phyloP scores from a whole-genome alignment of 345 rosid genomes.

The Iberis pinnata region DNA sequence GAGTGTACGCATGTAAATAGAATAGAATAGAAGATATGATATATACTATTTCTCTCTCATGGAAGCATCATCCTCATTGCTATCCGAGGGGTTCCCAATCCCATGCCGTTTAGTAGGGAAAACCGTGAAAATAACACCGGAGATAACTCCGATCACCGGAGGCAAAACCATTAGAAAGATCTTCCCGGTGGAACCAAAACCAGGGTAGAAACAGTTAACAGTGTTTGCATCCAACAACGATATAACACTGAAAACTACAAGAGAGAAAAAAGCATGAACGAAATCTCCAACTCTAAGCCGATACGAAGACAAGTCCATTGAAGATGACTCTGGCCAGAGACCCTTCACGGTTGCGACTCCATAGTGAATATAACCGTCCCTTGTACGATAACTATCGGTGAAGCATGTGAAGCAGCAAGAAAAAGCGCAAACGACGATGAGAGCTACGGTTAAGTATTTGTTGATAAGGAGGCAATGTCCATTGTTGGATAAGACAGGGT shows the following conservation, averaged over 20 bases:
- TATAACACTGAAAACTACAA: constrained; percentile 50
- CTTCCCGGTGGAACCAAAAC: constrained; percentile 46
- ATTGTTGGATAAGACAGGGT: constrained; percentile 70
- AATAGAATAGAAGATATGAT: too few relatives aligned
- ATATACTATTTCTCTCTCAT: constrained; percentile 24
- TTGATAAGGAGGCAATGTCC: constrained; percentile 55
- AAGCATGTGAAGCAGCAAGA: constrained; percentile 68
- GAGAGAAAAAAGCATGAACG: constrained; percentile 52
- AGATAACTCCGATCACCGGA: constrained; percentile 56
- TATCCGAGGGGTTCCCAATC: constrained; percentile 60
- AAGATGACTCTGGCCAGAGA: constrained; percentile 43
- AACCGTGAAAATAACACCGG: constrained; percentile 46
- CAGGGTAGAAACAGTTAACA: constrained; percentile 54
- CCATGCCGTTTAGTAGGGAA: constrained; percentile 80
- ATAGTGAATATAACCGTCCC: constrained; percentile 47
- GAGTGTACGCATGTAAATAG: too few relatives aligned
- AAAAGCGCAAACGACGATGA: constrained; percentile 53
- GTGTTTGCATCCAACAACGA: constrained; percentile 57
- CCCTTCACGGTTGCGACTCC: constrained; percentile 61
- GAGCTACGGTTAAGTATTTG: constrained; percentile 50
- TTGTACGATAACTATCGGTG: constrained; percentile 64
- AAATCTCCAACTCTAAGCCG: constrained; percentile 59
- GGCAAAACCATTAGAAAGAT: constrained; percentile 57
- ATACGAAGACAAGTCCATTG: constrained; percentile 43
- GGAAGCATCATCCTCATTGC: constrained; percentile 21